phyloP scores from a whole-genome alignment of 2,329 filamentous ascomycete species.

The Cladosporium cucumerinum region DNA sequence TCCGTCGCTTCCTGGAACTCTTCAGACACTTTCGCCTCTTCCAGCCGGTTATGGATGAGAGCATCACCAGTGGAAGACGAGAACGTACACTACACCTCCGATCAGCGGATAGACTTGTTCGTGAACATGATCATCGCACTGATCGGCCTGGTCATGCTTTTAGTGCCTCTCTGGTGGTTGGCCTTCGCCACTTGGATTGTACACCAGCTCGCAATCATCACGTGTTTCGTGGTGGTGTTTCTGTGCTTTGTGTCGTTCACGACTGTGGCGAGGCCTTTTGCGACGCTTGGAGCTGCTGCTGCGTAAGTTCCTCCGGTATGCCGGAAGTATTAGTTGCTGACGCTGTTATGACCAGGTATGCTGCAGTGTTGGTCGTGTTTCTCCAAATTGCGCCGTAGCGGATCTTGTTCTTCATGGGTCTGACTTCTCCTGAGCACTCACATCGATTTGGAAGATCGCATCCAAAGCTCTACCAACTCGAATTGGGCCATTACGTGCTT shows the following conservation, averaged over 20 bases:
- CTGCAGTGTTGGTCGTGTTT: not conserved
- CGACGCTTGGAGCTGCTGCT: not conserved
- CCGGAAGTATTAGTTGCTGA: not conserved
- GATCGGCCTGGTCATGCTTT: not conserved
- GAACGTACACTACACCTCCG: not conserved
- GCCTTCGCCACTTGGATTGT: not conserved
- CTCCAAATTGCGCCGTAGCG: not conserved
- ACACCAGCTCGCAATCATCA: conserved; percentile 1
- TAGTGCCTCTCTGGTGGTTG: not conserved
- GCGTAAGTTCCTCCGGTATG: not conserved
- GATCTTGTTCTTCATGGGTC: not conserved
- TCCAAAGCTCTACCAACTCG: too few species aligned
- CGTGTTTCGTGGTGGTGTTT: not conserved
- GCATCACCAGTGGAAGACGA: not conserved
- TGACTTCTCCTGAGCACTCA: not conserved
- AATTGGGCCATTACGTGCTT: too few species aligned
- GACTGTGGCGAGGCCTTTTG: not conserved
- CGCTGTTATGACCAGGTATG: not conserved
- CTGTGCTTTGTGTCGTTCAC: not conserved
- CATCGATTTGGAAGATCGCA: too few species aligned
- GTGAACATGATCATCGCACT: not conserved
- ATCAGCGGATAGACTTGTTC: not conserved
- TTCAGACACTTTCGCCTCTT: not conserved
- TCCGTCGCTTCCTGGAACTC: not conserved
- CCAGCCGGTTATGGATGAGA: not conserved